Evolutionary conservation across 192 early-diverging fungal genomes (phyloP), one percentile per base, ranked within the genome.

Genomic region (Backusella morwellensis): DNA sequence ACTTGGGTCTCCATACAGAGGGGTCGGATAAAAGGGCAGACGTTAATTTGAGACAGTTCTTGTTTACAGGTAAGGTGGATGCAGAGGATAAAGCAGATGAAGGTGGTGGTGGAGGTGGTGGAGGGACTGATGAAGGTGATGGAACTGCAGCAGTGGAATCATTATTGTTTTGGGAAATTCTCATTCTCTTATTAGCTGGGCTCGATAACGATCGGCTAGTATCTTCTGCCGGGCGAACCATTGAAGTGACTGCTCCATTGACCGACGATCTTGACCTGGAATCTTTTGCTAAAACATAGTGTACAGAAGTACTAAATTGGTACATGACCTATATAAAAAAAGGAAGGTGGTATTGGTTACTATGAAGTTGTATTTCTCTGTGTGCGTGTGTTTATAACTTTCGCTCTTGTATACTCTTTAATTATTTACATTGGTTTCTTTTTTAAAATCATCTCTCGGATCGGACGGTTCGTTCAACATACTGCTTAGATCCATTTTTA

Each of bases 221-320:
- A 47, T 29, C 40, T 47, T 41, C 29, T 17, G 36, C 12, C 1
- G 70, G 44, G 26, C 70, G 40, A 50, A 72, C 41, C 21, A 44
- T 23, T 26, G 70, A 29, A 1, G 70, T 15, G 26, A 44, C 5
- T 4, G 42, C 15, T 4, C 44, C 44, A 50, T 72, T 72, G 1
- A 72, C 8, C 26, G 70, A 44, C 17, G n/a, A 29, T 23, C 29
- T 72, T 72, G 70, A 26, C 23, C 4, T 26, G 69, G 40, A 26
- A 42, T 75, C 74, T 44, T 44, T 75, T 9, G 66, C 35, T 6
- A 66, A 26, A 32, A 66, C 38, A 17, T 44, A 75, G 21, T 75
- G 74, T 35, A 75, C 21, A n/a, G 74, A 66, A 47, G 74, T 42
- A 67, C 74, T 66, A 35, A 75, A 47, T 44, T 75, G 59, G 29